Conservation (phyloP, 768 basidiomycete genomes). For the Paxillus rubicundulus region DNA sequence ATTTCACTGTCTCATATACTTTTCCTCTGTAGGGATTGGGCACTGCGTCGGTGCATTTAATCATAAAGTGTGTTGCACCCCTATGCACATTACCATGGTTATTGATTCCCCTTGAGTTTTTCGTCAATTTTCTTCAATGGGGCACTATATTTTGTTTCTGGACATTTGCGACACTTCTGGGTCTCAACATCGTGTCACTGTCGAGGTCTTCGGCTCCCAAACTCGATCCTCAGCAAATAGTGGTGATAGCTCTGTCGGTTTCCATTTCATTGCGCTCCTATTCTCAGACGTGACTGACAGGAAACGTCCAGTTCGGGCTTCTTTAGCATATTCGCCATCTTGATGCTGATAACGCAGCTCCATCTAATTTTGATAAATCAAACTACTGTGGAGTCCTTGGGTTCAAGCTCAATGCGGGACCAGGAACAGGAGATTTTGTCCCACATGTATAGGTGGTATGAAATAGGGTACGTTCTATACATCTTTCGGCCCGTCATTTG, state of each 20-base stretch:
- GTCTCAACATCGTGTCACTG: conserved; percentile 41
- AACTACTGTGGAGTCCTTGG: conserved; percentile 81
- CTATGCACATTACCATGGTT: background rate
- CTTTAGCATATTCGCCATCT: conserved; percentile 67
- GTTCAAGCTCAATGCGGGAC: conserved; percentile 56
- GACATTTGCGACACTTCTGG: conserved; percentile 58
- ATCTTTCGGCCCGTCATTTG: background rate
- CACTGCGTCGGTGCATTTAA: conserved; percentile 93
- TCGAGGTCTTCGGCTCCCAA: conserved; percentile 20
- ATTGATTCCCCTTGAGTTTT: conserved; percentile 51
- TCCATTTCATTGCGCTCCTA: background rate
- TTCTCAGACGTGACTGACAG: conserved; percentile 6
- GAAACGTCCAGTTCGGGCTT: conserved; percentile 53
- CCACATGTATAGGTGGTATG: conserved; percentile 52
- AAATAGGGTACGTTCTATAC: conserved; percentile 45
- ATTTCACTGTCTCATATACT: background rate
- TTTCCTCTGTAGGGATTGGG: conserved; percentile 66
- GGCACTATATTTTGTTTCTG: conserved; percentile 58
- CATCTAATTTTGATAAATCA: conserved; percentile 58
- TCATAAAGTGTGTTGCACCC: conserved; percentile 59
- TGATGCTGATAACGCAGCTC: conserved; percentile 58
- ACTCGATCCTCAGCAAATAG: conserved; percentile 68
- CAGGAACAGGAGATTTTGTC: conserved; percentile 54
- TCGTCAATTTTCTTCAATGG: conserved; percentile 78
- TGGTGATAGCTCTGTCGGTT: conserved; percentile 71